A percentile compares a stretch with the other conserved stretches of the same genome.
Evolutionary conservation across 2,329 filamentous ascomycete genomes (phyloP).

Genomic region (Pseudofabraea citricarpa): DNA sequence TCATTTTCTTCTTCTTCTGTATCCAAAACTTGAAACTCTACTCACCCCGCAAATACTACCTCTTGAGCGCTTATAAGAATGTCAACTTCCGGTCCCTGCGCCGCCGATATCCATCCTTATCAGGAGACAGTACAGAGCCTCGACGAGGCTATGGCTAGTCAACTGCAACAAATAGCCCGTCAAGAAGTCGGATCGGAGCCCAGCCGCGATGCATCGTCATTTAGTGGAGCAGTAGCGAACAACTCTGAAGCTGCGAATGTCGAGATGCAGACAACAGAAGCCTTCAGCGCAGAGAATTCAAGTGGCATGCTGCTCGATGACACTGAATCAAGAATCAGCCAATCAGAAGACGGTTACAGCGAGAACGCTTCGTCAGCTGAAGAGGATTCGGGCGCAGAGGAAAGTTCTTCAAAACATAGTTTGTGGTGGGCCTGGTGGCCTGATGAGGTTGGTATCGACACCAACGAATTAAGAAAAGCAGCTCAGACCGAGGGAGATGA

Average conservation of each 20-base stretch:
- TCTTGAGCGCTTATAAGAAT: neutral
- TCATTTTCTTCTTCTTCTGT: neutral
- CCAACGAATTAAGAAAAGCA: neutral
- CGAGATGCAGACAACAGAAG: neutral
- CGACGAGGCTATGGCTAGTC: neutral
- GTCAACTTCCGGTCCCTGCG: neutral
- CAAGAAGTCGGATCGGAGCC: neutral
- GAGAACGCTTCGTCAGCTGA: neutral
- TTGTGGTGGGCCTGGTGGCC: too few relatives aligned
- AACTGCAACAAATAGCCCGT: neutral
- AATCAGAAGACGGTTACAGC: neutral
- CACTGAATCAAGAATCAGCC: neutral
- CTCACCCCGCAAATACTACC: neutral
- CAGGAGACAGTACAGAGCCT: neutral
- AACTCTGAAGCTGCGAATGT: neutral
- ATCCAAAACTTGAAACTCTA: neutral
- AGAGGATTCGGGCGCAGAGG: neutral
- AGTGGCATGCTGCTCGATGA: neutral
- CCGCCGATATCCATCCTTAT: too few relatives aligned
- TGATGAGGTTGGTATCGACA: neutral
- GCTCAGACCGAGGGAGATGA: neutral
- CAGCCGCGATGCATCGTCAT: neutral
- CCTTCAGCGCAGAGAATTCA: neutral
- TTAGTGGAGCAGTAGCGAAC: neutral
- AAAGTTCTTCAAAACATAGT: too few relatives aligned